Evolutionary conservation across 768 basidiomycete species (phyloP), one percentile per base, ranked within the genome.

Genomic region (Hebeloma cylindrosporum): DNA sequence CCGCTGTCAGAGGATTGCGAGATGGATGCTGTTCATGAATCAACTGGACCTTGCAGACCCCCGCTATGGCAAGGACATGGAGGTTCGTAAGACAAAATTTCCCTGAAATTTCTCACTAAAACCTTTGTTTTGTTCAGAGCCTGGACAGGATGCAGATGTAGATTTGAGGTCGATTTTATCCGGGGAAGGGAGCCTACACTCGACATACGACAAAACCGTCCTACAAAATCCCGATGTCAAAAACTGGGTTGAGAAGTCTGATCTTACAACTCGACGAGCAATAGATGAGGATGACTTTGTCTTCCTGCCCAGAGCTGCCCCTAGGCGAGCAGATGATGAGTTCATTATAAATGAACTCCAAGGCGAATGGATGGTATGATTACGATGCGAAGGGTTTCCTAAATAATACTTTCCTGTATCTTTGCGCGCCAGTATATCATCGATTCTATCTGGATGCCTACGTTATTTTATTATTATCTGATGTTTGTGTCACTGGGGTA

Each of bases 401-500:
- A 22, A 41, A 35, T 29, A n/a, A 20, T 21, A 5, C 20, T 9
- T 4, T 7, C 13, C 33, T 21, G n/a, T 36, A 18, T n/a, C n/a
- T n/a, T n/a, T n/a, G n/a, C n/a, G n/a, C n/a, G n/a, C n/a, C n/a
- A n/a, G n/a, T n/a, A n/a, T n/a, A 34, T 29, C 40, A 27, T 27
- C 21, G 23, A 30, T 27, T 43, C 33, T 25, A 30, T 22, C 34
- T 44, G 30, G n/a, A 36, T 23, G 20, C 27, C n/a, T 31, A 16
- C 34, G 27, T 32, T 11, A 25, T 43, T 29, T 39, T 47, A 17
- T 35, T 43, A 26, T 54, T 53, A 10, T 54, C 54, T 27, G 49
- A 50, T 5, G 48, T 25, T 29, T 55, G 56, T 18, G 57, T 46
- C 17, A 67, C 63, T 17, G 82, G 80, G 26, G 81, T 75, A 37